Evolutionary conservation across 495 filamentous ascomycete genomes (phyloP).

Genomic region (Annulohypoxylon moriforme): DNA sequence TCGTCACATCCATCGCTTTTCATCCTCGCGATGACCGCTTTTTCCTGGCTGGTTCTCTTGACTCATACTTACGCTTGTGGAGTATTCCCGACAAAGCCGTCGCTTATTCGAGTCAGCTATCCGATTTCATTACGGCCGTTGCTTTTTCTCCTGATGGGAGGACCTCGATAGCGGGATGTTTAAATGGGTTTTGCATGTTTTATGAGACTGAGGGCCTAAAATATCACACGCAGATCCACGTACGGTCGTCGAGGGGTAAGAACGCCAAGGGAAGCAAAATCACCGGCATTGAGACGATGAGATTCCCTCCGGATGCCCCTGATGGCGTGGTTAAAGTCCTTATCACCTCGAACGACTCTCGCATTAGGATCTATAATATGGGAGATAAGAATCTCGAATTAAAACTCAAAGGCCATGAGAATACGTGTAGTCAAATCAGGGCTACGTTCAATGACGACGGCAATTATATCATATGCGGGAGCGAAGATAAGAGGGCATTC

Average conservation of each 20-base stretch:
- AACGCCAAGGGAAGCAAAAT: constrained; percentile 98
- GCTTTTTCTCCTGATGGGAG: constrained; percentile 93
- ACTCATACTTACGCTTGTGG: constrained; percentile 93
- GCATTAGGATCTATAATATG: constrained; percentile 90
- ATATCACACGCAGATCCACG: constrained; percentile 84
- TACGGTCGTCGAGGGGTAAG: constrained; percentile 86
- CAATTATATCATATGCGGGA: constrained; percentile 89
- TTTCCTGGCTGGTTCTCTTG: constrained; percentile 93
- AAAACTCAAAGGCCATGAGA: constrained; percentile 94
- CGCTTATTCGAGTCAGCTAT: constrained; percentile 83
- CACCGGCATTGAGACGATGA: constrained; percentile 87
- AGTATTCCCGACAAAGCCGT: constrained; percentile 97
- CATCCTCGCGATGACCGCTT: constrained; percentile 96
- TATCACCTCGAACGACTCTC: constrained; percentile 94
- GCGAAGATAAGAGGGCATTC: constrained; percentile 88
- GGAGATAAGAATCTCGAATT: constrained; percentile 83
- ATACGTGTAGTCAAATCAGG: constrained; percentile 90
- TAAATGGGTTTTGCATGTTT: constrained; percentile 88
- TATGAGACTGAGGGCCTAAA: constrained; percentile 96
- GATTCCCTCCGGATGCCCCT: constrained; percentile 63
- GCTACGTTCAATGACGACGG: constrained; percentile 90
- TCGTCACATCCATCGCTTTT: constrained; percentile 94
- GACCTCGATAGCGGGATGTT: constrained; percentile 86
- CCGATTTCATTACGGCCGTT: constrained; percentile 93
- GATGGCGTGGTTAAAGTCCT: constrained; percentile 84